A percentile compares a stretch with the other conserved stretches of the same genome.
phyloP scores from a whole-genome alignment of 2,329 filamentous ascomycete genomes.

The Triangularia verruculosa region DNA sequence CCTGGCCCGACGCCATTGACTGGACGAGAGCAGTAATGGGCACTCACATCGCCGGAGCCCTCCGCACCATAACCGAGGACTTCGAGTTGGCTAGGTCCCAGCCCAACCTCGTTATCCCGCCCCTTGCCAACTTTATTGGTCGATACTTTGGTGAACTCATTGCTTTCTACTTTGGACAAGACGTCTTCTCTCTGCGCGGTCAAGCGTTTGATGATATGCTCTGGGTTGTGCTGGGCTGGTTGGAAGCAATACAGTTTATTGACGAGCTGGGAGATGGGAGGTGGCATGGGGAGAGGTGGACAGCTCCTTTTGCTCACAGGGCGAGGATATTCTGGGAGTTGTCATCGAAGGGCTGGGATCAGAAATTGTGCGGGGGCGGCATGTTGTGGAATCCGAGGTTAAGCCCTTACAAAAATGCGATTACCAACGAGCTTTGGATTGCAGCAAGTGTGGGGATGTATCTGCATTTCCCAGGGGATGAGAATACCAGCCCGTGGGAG shows the following conservation, averaged over 20 bases:
- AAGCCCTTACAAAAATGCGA: slow-evolving; percentile 88
- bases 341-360: slow-evolving; percentile 77
- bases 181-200: slow-evolving; percentile 69
- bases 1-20: slow-evolving; percentile 83
- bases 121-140: slow-evolving; percentile 75
- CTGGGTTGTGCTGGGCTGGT: slow-evolving; percentile 91
- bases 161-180: slow-evolving; percentile 83
- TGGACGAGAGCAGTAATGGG: slow-evolving; percentile 88
- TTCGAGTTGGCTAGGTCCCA: slow-evolving; percentile 29
- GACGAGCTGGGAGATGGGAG: slow-evolving; percentile 58
- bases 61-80: slow-evolving; percentile 67
- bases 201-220: slow-evolving; percentile 90
- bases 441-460: slow-evolving; percentile 87
- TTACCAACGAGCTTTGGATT: slow-evolving; percentile 90
- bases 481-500: slow-evolving; percentile 65
- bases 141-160: slow-evolving; percentile 74
- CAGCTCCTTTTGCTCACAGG: slow-evolving; percentile 74
- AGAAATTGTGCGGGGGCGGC: slow-evolving; percentile 74
- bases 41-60: slow-evolving; percentile 72
- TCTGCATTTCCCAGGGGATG: slow-evolving; percentile 78
- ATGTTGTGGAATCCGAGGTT: slow-evolving; percentile 87
- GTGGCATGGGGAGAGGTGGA: slow-evolving; percentile 79
- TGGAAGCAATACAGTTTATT: slow-evolving; percentile 77
- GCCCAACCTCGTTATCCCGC: slow-evolving; percentile 39
- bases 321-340: slow-evolving; percentile 84